These are phyloP conservation scores for Chlamydomonas applanata DNA, from an alignment of 139 green algal species.

Conservation along the genomic window DNA sequence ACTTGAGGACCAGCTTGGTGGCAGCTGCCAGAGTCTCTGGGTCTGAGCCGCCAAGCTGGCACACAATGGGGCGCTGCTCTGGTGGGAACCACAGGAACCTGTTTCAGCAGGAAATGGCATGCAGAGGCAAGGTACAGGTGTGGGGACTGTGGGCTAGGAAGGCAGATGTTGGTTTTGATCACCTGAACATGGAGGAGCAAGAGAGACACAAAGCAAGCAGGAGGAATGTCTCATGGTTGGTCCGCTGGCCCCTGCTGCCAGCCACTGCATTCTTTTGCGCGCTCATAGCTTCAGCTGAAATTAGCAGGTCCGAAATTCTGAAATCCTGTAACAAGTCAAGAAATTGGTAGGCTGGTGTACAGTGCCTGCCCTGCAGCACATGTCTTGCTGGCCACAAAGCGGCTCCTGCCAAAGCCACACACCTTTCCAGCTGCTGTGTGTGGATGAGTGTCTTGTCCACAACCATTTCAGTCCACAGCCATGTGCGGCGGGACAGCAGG, in stretches of 20 bases:
- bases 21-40: conserved; percentile 67
- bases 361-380: too few species aligned
- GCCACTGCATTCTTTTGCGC: too few species aligned
- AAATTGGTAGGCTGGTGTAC: too few species aligned
- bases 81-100: conserved; percentile 83
- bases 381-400: too few species aligned
- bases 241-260: too few species aligned
- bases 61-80: conserved; percentile 87
- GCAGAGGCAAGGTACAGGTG: neutral
- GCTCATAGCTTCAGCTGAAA: too few species aligned
- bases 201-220: conserved; percentile 22
- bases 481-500: conserved; percentile 73
- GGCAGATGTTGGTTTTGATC: neutral
- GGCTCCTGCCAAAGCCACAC: too few species aligned
- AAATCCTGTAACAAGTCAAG: too few species aligned
- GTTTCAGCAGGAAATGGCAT: neutral
- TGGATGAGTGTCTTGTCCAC: conserved; percentile 88
- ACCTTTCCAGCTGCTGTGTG: conserved; percentile 43
- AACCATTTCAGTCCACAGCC: conserved; percentile 89
- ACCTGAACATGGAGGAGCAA: too few species aligned
- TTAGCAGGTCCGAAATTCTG: too few species aligned
- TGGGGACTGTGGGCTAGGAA: neutral
- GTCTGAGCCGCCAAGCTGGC: conserved; percentile 86
- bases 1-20: conserved; percentile 30
- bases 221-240: too few species aligned